phyloP scores from a whole-genome alignment of 345 rosid genomes.

The Cardiospermum halicacabum region DNA sequence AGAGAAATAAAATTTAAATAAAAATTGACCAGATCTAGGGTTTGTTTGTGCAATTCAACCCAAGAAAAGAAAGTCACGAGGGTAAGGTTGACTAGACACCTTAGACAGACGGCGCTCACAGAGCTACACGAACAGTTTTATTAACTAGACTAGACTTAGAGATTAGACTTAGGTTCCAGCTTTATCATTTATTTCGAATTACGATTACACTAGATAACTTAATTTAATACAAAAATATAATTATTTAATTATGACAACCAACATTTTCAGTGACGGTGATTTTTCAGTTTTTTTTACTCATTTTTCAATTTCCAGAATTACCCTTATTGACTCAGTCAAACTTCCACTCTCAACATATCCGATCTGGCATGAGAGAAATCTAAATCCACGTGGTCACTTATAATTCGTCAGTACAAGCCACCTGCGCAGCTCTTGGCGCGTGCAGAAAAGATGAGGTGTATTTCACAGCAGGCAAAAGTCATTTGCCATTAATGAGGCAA shows the following conservation, averaged over 20 bases:
- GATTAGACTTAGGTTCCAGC: not conserved
- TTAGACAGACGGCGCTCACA: conserved; percentile 23
- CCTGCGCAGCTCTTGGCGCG: not conserved
- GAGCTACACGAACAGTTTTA: conserved; percentile 1
- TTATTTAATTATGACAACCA: not conserved
- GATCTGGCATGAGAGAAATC: not conserved
- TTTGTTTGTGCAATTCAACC: too few species aligned
- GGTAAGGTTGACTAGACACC: not conserved
- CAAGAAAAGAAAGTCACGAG: not conserved
- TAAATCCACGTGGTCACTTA: not conserved
- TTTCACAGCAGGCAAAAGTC: not conserved
- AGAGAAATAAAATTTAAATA: too few species aligned
- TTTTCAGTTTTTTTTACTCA: not conserved
- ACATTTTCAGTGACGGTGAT: conserved; percentile 1
- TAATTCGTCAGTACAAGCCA: not conserved
- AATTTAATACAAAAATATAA: not conserved
- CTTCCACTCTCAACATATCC: not conserved
- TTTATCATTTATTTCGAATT: not conserved
- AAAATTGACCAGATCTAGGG: too few species aligned
- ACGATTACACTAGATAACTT: not conserved
- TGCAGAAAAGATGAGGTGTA: not conserved
- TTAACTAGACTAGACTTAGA: not conserved
- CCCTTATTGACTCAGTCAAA: not conserved
- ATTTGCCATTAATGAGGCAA: not conserved
- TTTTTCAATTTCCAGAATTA: not conserved